Conservation (phyloP, 345 rosid genomes). For the Eucalyptus rudis region DNA sequence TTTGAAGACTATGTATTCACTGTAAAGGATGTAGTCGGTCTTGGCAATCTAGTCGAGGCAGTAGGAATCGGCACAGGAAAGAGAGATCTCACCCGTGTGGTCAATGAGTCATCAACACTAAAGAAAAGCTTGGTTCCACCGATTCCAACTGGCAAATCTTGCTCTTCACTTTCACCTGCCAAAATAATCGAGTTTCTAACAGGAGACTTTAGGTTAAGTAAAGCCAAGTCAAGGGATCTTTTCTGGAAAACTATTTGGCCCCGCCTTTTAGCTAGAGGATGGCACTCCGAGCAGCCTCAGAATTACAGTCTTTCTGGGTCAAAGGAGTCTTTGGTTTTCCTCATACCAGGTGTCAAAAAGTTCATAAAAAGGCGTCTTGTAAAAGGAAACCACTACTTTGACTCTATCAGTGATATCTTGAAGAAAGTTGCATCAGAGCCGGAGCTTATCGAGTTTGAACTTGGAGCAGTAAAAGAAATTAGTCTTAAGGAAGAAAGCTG, state of each 20-base stretch:
- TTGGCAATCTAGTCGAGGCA: slow-evolving; percentile 23
- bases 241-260: slow-evolving; percentile 99
- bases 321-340: slow-evolving; percentile 52
- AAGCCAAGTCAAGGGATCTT: slow-evolving; percentile 62
- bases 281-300: slow-evolving; percentile 80
- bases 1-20: slow-evolving; percentile 53
- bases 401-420: slow-evolving; percentile 42
- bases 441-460: slow-evolving; percentile 33
- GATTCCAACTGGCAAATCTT: slow-evolving; percentile 40
- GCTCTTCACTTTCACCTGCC: slow-evolving; percentile 22
- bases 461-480: neutral
- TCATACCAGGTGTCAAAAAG: slow-evolving; percentile 51
- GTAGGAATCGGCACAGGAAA: slow-evolving; percentile 46
- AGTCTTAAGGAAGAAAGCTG: slow-evolving; percentile 6
- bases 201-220: slow-evolving; percentile 56
- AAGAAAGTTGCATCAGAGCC: slow-evolving; percentile 44
- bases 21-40: slow-evolving; percentile 33
- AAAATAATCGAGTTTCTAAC: slow-evolving; percentile 56
- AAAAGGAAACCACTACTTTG: slow-evolving; percentile 71
- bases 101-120: slow-evolving; percentile 36
- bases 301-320: slow-evolving; percentile 7
- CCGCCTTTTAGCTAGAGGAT: slow-evolving; percentile 69
- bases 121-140: slow-evolving; percentile 17
- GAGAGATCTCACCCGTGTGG: slow-evolving; percentile 39
- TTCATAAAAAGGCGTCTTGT: slow-evolving; percentile 52